A percentile compares a stretch with the other conserved stretches of the same genome.
Conservation (phyloP, 2,329 filamentous ascomycete genomes). For the Uncinocarpus reesii region DNA sequence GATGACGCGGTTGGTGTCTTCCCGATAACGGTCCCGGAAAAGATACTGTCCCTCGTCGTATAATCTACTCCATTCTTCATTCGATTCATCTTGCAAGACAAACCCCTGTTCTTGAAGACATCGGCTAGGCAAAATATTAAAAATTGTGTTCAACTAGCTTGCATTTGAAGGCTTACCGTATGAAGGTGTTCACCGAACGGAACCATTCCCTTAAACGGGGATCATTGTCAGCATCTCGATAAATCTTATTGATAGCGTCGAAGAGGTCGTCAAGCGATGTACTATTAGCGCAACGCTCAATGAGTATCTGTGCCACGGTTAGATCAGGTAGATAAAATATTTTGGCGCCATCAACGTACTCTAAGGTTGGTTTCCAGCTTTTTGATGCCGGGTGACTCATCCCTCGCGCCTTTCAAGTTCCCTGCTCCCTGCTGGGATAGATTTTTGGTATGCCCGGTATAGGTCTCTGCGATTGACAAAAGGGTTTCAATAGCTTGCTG, state of each 20-base stretch:
- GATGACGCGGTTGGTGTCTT: conserved; percentile 72
- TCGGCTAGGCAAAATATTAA: conserved; percentile 40
- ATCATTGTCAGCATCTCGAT: conserved; percentile 75
- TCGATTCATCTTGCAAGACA: conserved; percentile 72
- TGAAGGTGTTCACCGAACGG: conserved; percentile 62
- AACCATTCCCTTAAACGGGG: conserved; percentile 86
- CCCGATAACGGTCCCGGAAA: conserved; percentile 76
- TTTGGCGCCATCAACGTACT: conserved; percentile 40
- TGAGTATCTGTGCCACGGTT: conserved; percentile 55
- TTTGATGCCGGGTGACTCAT: conserved; percentile 49
- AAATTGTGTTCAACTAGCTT: neutral
- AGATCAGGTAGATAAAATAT: conserved; percentile 37
- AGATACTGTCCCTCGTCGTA: conserved; percentile 80
- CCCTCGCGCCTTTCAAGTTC: conserved; percentile 62
- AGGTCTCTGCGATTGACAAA: conserved; percentile 72
- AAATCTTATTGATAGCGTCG: conserved; percentile 73
- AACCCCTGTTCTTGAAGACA: conserved; percentile 84
- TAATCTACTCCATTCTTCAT: conserved; percentile 68
- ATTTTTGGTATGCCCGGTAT: conserved; percentile 61
- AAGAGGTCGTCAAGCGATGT: conserved; percentile 83
- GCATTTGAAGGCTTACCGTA: conserved; percentile 39
- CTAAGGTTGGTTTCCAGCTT: conserved; percentile 70
- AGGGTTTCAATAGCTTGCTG: conserved; percentile 83
- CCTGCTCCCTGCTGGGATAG: conserved; percentile 55
- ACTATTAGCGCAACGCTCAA: conserved; percentile 92